Percentiles rank a stretch among this genome's conserved stretches.
phyloP scores from a whole-genome alignment of 768 basidiomycete genomes.

The Krasilnikovozyma curviuscula region DNA sequence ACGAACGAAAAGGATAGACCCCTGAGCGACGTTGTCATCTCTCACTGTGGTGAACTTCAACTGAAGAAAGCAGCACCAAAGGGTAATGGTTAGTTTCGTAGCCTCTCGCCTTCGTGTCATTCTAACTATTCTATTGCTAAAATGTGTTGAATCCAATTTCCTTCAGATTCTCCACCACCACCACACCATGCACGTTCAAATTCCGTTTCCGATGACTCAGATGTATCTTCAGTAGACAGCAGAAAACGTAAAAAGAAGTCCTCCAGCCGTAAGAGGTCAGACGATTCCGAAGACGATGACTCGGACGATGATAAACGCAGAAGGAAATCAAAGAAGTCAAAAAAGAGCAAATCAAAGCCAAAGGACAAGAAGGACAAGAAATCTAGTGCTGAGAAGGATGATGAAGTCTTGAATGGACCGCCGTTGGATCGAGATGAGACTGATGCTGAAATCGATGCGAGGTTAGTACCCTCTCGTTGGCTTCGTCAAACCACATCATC shows the following conservation, averaged over 20 bases:
- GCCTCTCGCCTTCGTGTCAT: neutral
- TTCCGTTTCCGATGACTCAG: too few relatives aligned
- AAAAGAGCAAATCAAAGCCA: neutral
- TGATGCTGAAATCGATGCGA: slow-evolving; percentile 10
- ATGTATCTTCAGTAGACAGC: neutral
- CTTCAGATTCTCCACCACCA: too few relatives aligned
- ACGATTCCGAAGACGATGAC: neutral
- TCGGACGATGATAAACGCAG: neutral
- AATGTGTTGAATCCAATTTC: neutral
- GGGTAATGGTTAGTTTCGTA: neutral
- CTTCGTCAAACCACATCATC: too few relatives aligned
- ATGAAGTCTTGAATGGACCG: neutral
- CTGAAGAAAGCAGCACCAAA: slow-evolving; percentile 31
- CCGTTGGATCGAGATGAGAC: slow-evolving; percentile 7
- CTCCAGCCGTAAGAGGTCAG: neutral
- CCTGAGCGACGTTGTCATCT: slow-evolving; percentile 42
- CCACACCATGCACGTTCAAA: too few relatives aligned
- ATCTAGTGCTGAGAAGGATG: neutral
- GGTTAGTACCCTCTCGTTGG: too few relatives aligned
- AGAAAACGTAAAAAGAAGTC: too few relatives aligned
- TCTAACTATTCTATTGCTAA: neutral
- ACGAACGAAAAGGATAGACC: slow-evolving; percentile 63
- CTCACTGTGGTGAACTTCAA: slow-evolving; percentile 70
- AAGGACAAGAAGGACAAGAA: slow-evolving; percentile 7
- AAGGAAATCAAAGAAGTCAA: neutral